Base-by-base conservation (phyloP, 2,329 filamentous ascomycete genomes). In the Dactylella cylindrospora region DNA sequence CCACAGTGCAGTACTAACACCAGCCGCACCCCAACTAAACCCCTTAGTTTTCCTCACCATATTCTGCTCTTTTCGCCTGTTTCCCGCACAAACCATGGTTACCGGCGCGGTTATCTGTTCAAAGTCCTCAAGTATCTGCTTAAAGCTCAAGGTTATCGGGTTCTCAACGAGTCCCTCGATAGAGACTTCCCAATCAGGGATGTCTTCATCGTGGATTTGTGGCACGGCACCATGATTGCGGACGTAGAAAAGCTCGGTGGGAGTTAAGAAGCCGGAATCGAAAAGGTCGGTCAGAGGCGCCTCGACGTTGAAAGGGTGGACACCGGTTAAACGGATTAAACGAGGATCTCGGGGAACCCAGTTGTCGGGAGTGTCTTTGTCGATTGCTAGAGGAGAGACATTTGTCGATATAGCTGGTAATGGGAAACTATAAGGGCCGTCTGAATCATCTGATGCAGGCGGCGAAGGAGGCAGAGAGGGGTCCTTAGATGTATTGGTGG, bases 21-120 rank as follows among this genome's bases (percentile, higher is more conserved):
- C 90, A 3, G 88, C 90, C 0, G 90, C 78, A 28, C 90, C 90
- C 90, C 90, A 96, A 1, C 89, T 95, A 74, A 96, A 96, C 0
- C 90, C 90, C 69, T 95, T 94, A 1, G 87, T 88, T 72, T 95
- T 95, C 12, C 88, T 80, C 2, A 95, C 87, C 45, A 88, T 78
- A 67, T 96, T 96, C 71, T 95, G 90, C 73, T 96, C 90, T 74
- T 95, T 95, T 25, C 90, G 81, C 59, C 90, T 80, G 72, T 96
- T 96, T 1, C 90, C 90, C 3, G 90, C 90, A 72, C 90, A 96
- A 17, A 95, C 90, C 1, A 96, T 79, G 0, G 90, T 95, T 60
- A 96, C 79, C 0, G 90, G 90, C 55, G 86, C 87, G 2, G 90
- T 95, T 20, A 88, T 80, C 70, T 94, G 88, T 50, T 90, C 83